Conservation (phyloP, 2,329 filamentous ascomycete species). For the Sarocladium kiliense region DNA sequence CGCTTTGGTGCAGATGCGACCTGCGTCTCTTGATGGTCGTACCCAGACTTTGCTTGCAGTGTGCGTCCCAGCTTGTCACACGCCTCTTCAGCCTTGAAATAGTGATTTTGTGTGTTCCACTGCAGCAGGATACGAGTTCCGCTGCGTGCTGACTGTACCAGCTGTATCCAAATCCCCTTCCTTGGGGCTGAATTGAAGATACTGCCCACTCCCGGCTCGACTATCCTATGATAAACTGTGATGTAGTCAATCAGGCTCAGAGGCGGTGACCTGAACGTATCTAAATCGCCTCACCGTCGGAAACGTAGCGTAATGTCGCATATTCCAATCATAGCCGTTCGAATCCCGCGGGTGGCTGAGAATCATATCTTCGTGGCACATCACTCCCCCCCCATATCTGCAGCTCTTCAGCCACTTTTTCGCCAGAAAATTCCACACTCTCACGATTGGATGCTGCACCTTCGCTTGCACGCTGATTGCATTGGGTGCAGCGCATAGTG, state of each 20-base stretch:
- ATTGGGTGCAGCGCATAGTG: not conserved
- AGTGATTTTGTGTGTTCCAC: not conserved
- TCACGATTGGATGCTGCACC: not conserved
- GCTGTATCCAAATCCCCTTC: not conserved
- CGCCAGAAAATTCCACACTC: not conserved
- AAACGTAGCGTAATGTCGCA: too few species aligned
- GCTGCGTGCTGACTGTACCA: not conserved
- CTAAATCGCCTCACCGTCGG: too few species aligned
- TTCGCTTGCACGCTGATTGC: not conserved
- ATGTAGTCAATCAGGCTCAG: too few species aligned
- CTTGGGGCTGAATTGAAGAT: not conserved
- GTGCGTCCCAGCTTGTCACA: too few species aligned
- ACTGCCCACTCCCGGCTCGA: not conserved
- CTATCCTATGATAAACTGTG: too few species aligned
- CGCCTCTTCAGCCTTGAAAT: not conserved
- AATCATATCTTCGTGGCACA: not conserved
- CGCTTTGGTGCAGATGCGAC: not conserved
- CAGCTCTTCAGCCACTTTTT: not conserved
- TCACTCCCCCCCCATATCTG: not conserved
- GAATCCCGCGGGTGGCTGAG: too few species aligned
- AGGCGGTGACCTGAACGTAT: too few species aligned
- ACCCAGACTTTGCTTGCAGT: too few species aligned
- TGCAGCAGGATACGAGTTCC: not conserved
- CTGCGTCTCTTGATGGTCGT: too few species aligned
- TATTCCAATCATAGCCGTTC: too few species aligned